A percentile compares a stretch with the other conserved stretches of the same genome.
These are phyloP conservation scores for Kodamaea nitidulidarum DNA, from an alignment of 805 yeast species.

Conservation along the genomic window DNA sequence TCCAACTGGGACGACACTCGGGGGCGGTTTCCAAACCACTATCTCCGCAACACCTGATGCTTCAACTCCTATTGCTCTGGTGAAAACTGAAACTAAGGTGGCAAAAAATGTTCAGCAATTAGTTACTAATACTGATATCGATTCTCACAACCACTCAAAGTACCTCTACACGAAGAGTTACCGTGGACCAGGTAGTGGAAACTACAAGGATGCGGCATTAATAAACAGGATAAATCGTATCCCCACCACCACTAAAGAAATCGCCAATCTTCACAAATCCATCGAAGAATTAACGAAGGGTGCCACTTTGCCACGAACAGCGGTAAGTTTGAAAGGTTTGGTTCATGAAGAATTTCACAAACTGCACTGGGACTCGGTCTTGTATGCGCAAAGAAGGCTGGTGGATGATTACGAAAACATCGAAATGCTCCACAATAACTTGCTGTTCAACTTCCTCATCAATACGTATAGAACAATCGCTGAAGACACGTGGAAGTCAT, in stretches of 20 bases:
- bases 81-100: conserved; percentile 14
- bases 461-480: conserved; percentile 39
- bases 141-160: conserved; percentile 30
- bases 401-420: conserved; percentile 36
- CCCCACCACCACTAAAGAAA: conserved; percentile 18
- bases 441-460: conserved; percentile 36
- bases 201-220: conserved; percentile 41
- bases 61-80: not conserved
- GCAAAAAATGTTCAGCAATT: conserved; percentile 35
- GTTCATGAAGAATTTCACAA: conserved; percentile 31
- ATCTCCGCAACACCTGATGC: not conserved
- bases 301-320: conserved; percentile 14
- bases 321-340: conserved; percentile 34
- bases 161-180: conserved; percentile 39
- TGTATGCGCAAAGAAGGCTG: conserved; percentile 21
- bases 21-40: not conserved
- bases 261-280: conserved; percentile 17
- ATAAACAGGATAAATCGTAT: conserved; percentile 38
- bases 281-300: conserved; percentile 15
- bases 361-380: conserved; percentile 26
- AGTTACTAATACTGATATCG: conserved; percentile 33
- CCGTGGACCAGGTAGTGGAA: conserved; percentile 45
- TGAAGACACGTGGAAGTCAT: conserved; percentile 36
- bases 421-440: conserved; percentile 42
- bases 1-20: not conserved